Evolutionary conservation across 176 grass and related monocot species (phyloP), one percentile per base, ranked within the genome.

Genomic region (Oropetium thomaeum): DNA sequence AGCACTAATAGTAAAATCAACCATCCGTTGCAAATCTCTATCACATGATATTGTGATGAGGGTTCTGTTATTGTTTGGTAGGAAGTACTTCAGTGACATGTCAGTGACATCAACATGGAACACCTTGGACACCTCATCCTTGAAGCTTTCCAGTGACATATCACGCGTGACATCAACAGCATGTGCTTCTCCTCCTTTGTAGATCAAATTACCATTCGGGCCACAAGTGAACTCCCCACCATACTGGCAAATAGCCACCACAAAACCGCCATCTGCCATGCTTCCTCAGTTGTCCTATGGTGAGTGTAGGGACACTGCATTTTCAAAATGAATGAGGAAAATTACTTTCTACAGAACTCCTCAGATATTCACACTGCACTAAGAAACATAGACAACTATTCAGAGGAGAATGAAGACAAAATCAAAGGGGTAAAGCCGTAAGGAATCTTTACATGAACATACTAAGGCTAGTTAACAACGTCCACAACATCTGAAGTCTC

Each of bases 141-240:
- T 90, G 48, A 93, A 93, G 52, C 84, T 85, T 37, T 98, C 91
- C 32, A 94, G 82, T 30, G 76, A 51, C 84, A 88, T 92, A 52
- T 85, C 89, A 35, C 82, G 73, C 10, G 77, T 80, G 62, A 98
- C 84, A 26, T 98, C 91, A 39, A 94, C 74, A 17, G 95, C 95
- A 33, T 98, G 95, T 5, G 91, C 95, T 78, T 98, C 95, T 69
- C 95, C 95, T 41, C 95, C 95, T 73, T 86, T 86, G 84, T 98
- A 98, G 61, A 88, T 81, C 67, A 98, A 58, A 71, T 85, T 85
- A 30, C 95, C 91, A 60, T 88, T 92, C 67, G 51, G 48, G 40
- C 81, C 90, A 22, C 84, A 81, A 58, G 86, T 81, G 81, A 98
- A 98, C 70, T 98, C 91, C 57, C 95, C 95, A 30, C 95, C 95